Conservation (phyloP, 805 yeast genomes). For the Barnettozyma californica region DNA sequence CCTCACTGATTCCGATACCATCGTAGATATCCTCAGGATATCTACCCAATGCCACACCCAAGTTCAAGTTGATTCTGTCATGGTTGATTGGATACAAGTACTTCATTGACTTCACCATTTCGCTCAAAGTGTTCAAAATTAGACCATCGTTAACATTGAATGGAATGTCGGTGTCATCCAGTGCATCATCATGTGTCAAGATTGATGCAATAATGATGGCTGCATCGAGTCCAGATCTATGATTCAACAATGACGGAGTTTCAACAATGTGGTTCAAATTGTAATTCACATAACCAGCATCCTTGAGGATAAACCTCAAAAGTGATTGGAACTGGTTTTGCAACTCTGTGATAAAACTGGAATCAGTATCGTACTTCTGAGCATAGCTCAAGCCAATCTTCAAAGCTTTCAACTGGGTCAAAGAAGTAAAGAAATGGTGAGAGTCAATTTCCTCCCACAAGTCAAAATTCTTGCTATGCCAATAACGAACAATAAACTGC, state of each 20-base stretch:
- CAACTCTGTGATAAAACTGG: constrained; percentile 17
- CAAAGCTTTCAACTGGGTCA: constrained; percentile 69
- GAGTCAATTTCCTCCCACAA: constrained; percentile 88
- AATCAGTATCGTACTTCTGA: constrained; percentile 26
- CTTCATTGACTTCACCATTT: constrained; percentile 64
- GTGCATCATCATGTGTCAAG: constrained; percentile 42
- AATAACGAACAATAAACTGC: constrained; percentile 50
- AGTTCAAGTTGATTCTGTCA: constrained; percentile 32
- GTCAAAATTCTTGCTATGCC: constrained; percentile 73
- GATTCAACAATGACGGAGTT: constrained; percentile 46
- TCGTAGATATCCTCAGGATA: constrained; percentile 91
- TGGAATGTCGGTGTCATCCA: constrained; percentile 40
- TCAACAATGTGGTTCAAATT: constrained; percentile 58
- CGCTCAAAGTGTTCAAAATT: constrained; percentile 57
- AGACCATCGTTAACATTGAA: constrained; percentile 54
- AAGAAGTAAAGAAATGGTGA: constrained; percentile 71
- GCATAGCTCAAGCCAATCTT: constrained; percentile 46
- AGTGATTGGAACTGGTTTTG: constrained; percentile 22
- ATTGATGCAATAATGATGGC: constrained; percentile 52
- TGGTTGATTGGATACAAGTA: constrained; percentile 74
- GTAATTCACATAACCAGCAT: constrained; percentile 33
- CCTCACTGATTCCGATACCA: constrained; percentile 65
- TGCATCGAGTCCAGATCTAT: constrained; percentile 71
- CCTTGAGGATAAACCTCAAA: constrained; percentile 23
- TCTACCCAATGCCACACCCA: constrained; percentile 72